Base-by-base conservation (phyloP, 2,329 filamentous ascomycete genomes). In the Talaromyces pinophilus region DNA sequence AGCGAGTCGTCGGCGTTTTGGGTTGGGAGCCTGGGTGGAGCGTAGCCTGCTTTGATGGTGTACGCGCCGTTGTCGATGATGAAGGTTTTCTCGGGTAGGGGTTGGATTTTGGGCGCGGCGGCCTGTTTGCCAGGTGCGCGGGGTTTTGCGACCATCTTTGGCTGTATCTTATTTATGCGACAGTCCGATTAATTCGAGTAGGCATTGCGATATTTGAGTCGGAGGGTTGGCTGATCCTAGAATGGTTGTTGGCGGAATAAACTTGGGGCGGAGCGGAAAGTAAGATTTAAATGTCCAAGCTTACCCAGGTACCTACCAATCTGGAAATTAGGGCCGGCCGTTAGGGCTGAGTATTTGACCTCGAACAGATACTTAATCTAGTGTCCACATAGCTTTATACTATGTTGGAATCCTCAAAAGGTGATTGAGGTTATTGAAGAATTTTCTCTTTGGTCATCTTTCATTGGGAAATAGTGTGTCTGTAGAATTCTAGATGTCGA, bases 11-110 rank as follows among this genome's bases (percentile, higher is more conserved):
- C 73, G 63, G 81, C 74, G 44, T 80, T 78, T 10, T 61, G 66
- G 11, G 54, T 25, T 28, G 30, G 38, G 13, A 62, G 65, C 13
- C 72, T 70, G 42, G 81, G 78, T 1, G 88, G 77, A 25, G 81
- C 87, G 72, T 94, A 90, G 63, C 95, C 95, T 17, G 93, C 93
- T 81, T 99, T 99, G 77, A 99, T 86, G 6, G 89, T 93, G 79
- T 92, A 90, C 52, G 90, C 93, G 76, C 95, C 95, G 82, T 98
- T 97, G 82, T 99, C 95, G 74, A 99, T 84, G 55, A 99, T 85
- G 63, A 99, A 88, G 0, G 93, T 97, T 67, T 82, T 86, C 1
- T 83, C 75, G 0, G 89, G 88, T 7, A 86, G 80, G 28, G 83
- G 75, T 3, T 85, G 75, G 10, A 71, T 80, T 55, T 82, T 80